Evolutionary conservation across 75 land plant genomes (phyloP).

Genomic region (Azolla pinnata): DNA sequence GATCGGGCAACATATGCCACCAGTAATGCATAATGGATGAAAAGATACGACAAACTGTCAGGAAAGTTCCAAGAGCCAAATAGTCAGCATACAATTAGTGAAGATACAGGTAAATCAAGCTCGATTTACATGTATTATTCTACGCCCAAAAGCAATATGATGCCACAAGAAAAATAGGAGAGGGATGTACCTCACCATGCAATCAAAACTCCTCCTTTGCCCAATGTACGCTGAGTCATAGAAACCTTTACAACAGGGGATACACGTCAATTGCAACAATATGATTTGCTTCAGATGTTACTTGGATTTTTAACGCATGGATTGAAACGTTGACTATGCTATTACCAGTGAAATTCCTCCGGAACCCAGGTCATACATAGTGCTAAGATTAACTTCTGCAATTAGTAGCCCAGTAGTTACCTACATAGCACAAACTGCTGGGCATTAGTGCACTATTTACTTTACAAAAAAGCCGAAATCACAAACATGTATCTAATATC

Average conservation of each 20-base stretch:
- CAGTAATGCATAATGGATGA: conserved; percentile 93
- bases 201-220: conserved; percentile 67
- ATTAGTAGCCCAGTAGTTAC: conserved; percentile 83
- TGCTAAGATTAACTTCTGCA: conserved; percentile 94
- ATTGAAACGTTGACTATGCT: too few species aligned
- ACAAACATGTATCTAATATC: background rate
- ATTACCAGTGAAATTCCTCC: conserved; percentile 92
- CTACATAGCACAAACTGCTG: conserved; percentile 27
- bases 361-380: conserved; percentile 97
- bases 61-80: background rate
- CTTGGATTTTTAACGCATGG: too few species aligned
- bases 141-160: too few species aligned
- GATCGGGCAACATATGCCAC: conserved; percentile 98
- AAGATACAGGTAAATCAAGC: too few species aligned
- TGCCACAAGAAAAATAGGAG: too few species aligned
- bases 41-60: conserved; percentile 86
- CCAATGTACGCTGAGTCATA: conserved; percentile 87
- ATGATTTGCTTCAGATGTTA: too few species aligned
- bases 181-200: too few species aligned
- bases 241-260: conserved; percentile 65
- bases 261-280: too few species aligned
- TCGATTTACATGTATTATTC: too few species aligned
- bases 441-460: background rate
- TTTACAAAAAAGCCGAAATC: background rate
- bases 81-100: background rate